Base-by-base conservation (phyloP, 192 early-diverging fungal species). In the Backusella mclennaniae region DNA sequence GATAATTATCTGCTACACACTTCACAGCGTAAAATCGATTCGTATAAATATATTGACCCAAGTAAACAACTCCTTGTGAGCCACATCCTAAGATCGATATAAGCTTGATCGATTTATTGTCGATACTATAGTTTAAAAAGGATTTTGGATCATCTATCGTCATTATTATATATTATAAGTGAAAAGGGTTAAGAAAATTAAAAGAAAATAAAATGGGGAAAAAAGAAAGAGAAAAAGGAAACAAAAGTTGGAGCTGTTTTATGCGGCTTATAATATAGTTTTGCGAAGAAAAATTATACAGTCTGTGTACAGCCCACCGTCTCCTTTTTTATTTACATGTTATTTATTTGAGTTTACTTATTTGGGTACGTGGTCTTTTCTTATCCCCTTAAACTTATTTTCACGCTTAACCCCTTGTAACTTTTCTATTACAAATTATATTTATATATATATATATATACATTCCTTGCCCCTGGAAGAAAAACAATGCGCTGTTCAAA, bases 31-130 rank as follows among this genome's bases (percentile, higher is more conserved):
- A 90, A 56, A 74, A 81, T 42, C 81, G 84, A 5, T 87, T 83
- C 56, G 89, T 89, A 21, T 79, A 83, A 69, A 84, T 84, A 73
- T 91, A 83, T 69, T 82, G 84, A 41, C 91, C 94, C 66, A 89
- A 80, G 71, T 93, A 94, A 67, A 95, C 94, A 1, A 91, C 88
- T 8, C 92, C 94, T 69, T 94, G 94, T 17, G 93, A 90, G 44
- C 94, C 94, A 63, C 87, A 81, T 70, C 94, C 94, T 33, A 95
- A 82, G 49, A 92, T 80, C 0, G 78, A 79, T 29, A 67, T 53
- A 2, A 79, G 35, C 35, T 66, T 46, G 19, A 79, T 73, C 12
- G 73, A 70, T 35, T 68, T 35, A 35, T 75, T 36, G 63, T 79
- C 78, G 21, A 79, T 79, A 17, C 21, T 56, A 0, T 31, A 38